Base-by-base conservation (phyloP, 768 basidiomycete genomes). In the Phlebiopsis flavidoalba region DNA sequence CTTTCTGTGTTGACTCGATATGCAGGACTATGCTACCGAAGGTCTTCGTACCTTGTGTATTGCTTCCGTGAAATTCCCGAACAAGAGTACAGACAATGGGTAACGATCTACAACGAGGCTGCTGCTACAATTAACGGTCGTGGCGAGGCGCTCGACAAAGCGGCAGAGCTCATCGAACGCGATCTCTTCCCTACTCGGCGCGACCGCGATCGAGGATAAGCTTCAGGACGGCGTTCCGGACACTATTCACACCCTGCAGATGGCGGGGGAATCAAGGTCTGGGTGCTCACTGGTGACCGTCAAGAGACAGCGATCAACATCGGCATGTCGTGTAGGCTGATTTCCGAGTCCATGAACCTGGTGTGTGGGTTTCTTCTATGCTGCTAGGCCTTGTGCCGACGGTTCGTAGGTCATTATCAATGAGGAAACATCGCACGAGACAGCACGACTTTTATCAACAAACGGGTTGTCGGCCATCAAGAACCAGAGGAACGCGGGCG, bases 231-330 rank as follows among this genome's bases (percentile, higher is more conserved):
- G 97, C 45, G 97, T 99, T 3, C 97, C 97, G 0, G 97, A 99
- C 68, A 88, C 97, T 5, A 99, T 98, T 53, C 95, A 98, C 71
- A 98, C 95, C 0, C 74, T 99, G 50, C 97, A 99, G 68, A 93
- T 92, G 83, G 97, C 97, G 40, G 97, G 40, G 97, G 97, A 2
- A 97, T 99, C 75, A 99, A 98, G 83, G 87, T 99, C 17, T 99
- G 97, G 97, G 95, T 99, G 8, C 76, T 99, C 54, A 99, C 97
- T 1, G 97, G 97, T 0, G 97, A 99, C 73, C 80, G 97, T 65
- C 97, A 99, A 76, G 97, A 99, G 74, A 99, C 97, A 1, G 97
- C 97, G 15, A 98, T 99, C 74, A 99, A 99, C 69, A 98, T 99
- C 64, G 97, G 97, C 56, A 88, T 98, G 83, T 96, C 95, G 1